phyloP scores from a whole-genome alignment of 768 basidiomycete species.

The Boletus sp. region DNA sequence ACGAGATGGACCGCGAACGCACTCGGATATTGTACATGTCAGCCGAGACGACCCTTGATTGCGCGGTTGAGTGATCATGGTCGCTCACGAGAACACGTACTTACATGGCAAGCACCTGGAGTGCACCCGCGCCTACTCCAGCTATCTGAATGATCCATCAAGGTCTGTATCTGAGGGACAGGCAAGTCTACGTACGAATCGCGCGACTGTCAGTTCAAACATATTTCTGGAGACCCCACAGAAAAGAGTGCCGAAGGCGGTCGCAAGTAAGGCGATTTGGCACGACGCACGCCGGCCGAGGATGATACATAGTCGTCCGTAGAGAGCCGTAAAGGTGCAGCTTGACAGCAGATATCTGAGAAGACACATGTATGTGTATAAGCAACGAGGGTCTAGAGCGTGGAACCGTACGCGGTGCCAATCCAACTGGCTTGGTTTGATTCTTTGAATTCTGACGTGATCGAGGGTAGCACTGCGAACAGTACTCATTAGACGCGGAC shows the following conservation, averaged over 20 bases:
- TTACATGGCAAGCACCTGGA: slow-evolving; percentile 12
- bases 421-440: slow-evolving; percentile 28
- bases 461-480: slow-evolving; percentile 11
- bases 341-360: slow-evolving; percentile 13
- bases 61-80: not conserved
- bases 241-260: slow-evolving; percentile 9
- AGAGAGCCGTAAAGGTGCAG: slow-evolving; percentile 19
- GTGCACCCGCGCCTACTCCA: slow-evolving; percentile 10
- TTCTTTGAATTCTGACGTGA: slow-evolving; percentile 23
- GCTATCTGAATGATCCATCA: slow-evolving; percentile 4
- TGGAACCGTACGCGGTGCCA: slow-evolving; percentile 17
- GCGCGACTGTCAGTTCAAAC: slow-evolving; percentile 9
- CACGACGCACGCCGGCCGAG: slow-evolving; percentile 13
- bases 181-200: slow-evolving; percentile 9
- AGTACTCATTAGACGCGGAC: not conserved
- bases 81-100: not conserved
- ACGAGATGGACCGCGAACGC: not conserved
- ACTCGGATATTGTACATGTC: slow-evolving; percentile 14
- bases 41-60: slow-evolving; percentile 8
- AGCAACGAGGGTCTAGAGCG: not conserved
- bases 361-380: not conserved
- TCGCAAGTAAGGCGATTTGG: slow-evolving; percentile 10
- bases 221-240: slow-evolving; percentile 11
- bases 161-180: not conserved
- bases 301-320: slow-evolving; percentile 16